phyloP scores from a whole-genome alignment of 2,329 filamentous ascomycete species.

The Alternaria incomplexa region DNA sequence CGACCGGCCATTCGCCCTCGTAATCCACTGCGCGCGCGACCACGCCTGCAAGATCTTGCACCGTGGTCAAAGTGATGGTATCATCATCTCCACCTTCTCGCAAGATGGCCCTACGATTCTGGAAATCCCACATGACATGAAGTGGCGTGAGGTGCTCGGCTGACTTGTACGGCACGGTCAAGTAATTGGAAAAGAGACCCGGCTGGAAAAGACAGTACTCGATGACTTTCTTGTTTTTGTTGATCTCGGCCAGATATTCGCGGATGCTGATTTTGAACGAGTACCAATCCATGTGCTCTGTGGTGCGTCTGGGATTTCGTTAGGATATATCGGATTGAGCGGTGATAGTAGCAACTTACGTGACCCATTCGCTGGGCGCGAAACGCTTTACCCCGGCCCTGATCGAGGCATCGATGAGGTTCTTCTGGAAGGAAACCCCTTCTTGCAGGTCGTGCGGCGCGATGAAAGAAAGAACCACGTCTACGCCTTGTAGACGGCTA shows the following conservation, averaged over 20 bases:
- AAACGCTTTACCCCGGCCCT: constrained; percentile 30
- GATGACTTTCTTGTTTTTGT: constrained; percentile 56
- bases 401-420: constrained; percentile 30
- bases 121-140: background rate
- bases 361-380: constrained; percentile 32
- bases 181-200: constrained; percentile 60
- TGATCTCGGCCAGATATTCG: constrained; percentile 59
- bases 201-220: constrained; percentile 63
- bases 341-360: constrained; percentile 16
- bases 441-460: constrained; percentile 33
- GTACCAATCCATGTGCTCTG: constrained; percentile 56
- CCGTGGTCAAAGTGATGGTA: constrained; percentile 21
- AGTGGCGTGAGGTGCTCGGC: constrained; percentile 50
- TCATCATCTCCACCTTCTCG: constrained; percentile 44
- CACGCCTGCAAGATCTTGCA: constrained; percentile 22
- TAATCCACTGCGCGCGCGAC: constrained; percentile 24
- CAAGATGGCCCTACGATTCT: background rate
- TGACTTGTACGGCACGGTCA: constrained; percentile 56
- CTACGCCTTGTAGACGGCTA: constrained; percentile 50
- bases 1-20: constrained; percentile 27
- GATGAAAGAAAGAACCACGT: constrained; percentile 62
- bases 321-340: too few relatives aligned
- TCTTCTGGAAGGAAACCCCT: constrained; percentile 15
- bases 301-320: background rate
- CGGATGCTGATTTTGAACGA: constrained; percentile 55